Base-by-base conservation (phyloP, 306 rosid genomes). In the Fagus crenata region DNA sequence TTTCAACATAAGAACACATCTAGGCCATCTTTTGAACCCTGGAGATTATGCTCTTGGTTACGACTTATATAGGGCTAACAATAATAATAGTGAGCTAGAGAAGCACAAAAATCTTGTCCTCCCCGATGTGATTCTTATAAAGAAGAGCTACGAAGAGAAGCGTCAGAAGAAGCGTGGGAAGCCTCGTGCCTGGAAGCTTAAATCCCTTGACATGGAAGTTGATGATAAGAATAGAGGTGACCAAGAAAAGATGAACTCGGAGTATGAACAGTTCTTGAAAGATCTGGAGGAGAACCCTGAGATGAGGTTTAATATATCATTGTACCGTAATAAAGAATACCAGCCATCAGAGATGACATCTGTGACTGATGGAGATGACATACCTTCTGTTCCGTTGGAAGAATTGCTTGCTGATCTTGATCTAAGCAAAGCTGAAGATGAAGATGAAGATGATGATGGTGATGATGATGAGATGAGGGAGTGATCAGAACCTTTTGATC, bases 11-110 rank as follows among this genome's bases (percentile, higher is more conserved):
- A 93, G 61, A 83, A 93, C 94, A 17, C 96, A 93, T 89, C 81
- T 93, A 4, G 97, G 96, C 56, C 88, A 86, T 88, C 82, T 86
- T 65, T 77, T 93, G 60, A 89, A 49, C 78, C 88, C 87, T 1
- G 94, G 94, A 53, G 97, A 93, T 86, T 71, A 82, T 78, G 97
- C 94, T 61, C 87, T 93, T 78, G 96, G 97, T 74, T 93, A 86
- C 73, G 97, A 90, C 73, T 54, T 90, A 1, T 85, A 84, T 33
- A 78, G 72, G 43, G 84, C 89, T 36, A 90, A 87, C 70, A 74
- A 55, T 80, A 85, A 88, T 79, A 90, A 87, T 36, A 76, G 83
- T 68, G 96, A 85, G 40, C 77, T 93, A 55, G 91, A 87, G 33
- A 87, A 89, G 78, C 84, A 86, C 80, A 86, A 43, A 80, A 88